phyloP scores from a whole-genome alignment of 768 basidiomycete species.

The Leccinum incarnatum region DNA sequence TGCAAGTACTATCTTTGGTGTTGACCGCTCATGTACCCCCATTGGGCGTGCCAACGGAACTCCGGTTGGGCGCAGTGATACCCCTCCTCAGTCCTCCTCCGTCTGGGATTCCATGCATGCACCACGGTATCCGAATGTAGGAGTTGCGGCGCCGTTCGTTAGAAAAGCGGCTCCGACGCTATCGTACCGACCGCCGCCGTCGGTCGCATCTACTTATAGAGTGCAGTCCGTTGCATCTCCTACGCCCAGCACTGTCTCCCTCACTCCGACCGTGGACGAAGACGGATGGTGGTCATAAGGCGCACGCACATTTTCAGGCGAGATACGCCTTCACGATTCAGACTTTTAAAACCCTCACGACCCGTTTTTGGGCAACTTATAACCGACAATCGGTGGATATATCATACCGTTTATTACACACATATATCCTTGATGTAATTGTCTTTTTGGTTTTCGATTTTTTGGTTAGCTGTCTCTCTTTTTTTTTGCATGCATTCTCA shows the following conservation, averaged over 20 bases:
- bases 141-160: constrained; percentile 11
- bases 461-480: background rate
- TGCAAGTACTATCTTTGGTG: constrained; percentile 57
- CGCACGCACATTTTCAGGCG: background rate
- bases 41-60: constrained; percentile 38
- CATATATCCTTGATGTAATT: constrained; percentile 26
- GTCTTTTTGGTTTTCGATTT: constrained; percentile 1
- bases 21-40: constrained; percentile 51
- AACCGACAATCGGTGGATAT: background rate
- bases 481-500: background rate
- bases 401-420: background rate
- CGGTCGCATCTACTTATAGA: constrained; percentile 48
- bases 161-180: constrained; percentile 21
- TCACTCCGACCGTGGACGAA: constrained; percentile 62
- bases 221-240: constrained; percentile 55
- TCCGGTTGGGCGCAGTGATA: constrained; percentile 35
- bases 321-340: background rate
- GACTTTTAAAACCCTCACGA: background rate
- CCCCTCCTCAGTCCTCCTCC: constrained; percentile 47
- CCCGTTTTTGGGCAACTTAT: constrained; percentile 10
- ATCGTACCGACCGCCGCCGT: constrained; percentile 35
- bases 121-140: constrained; percentile 30
- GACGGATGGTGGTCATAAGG: constrained; percentile 76
- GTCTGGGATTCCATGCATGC: constrained; percentile 76
- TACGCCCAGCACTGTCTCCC: constrained; percentile 72